Evolutionary conservation across 257 asterid genomes (phyloP), one percentile per base, ranked within the genome.

Genomic region (Verbena officinalis): DNA sequence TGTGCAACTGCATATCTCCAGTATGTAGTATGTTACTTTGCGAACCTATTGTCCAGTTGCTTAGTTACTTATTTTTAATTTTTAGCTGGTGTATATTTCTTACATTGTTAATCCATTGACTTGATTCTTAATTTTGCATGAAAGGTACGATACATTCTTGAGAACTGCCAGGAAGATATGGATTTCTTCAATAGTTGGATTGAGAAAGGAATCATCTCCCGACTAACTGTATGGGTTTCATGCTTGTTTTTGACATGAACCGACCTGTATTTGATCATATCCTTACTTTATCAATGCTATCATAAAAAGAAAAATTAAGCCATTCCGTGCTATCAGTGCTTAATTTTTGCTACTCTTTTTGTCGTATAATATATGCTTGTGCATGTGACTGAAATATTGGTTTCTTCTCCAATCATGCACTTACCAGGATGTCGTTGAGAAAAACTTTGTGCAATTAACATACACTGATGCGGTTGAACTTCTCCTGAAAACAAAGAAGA

Each of bases 1-100:
- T 94, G 99, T 83, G 99, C 97, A 57, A 83, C 96, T 45, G 97
- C 97, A 61, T 94, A 90, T 87, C 99, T 94, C 96, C 99, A 94
- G 97, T 94, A 94, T 70, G 99, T 94, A 82, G 99, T 94, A 94
- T 79, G 99, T 94, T 80, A 83, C 95, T 78, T 76, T 71, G 72
- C 88, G 34, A 71, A 73, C 75, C 87, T 75, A 54, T 74, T 51
- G 59, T 56, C 39, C 27, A 55, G 60, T 67, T 67, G 39, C 50
- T 59, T 13, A 34, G 39, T 31, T 23, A 43, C 63, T 39, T 17
- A 24, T 27, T 38, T 27, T 60, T 60, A 55, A 33, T 62, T 59
- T 14, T 55, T 48, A n/a, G 62, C 44, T 55, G 33, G 15, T 75
- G 20, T 53, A 45, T 49, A 53, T 73, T 55, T 73, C 21, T 60